phyloP scores from a whole-genome alignment of 2,329 filamentous ascomycete species.

The Epichloe aotearoae region DNA sequence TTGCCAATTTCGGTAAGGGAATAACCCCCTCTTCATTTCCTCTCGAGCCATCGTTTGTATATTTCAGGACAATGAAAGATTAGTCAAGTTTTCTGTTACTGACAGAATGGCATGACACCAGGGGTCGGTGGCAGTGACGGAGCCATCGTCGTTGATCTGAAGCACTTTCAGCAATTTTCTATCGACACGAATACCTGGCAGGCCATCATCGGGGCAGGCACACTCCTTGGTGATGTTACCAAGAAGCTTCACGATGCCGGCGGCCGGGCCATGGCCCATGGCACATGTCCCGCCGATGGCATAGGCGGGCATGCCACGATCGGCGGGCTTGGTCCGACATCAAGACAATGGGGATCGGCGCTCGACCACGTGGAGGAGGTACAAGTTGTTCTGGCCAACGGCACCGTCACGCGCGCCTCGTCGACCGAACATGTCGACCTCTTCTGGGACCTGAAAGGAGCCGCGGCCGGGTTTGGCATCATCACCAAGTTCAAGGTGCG shows the following conservation, averaged over 20 bases:
- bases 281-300: no score
- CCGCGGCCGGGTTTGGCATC: background rate
- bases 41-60: no score
- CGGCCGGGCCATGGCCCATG: background rate
- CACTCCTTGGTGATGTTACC: background rate
- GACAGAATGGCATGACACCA: background rate
- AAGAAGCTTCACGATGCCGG: background rate
- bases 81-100: background rate
- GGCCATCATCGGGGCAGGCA: background rate
- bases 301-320: background rate
- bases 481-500: constrained; percentile 1
- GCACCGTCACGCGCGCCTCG: background rate
- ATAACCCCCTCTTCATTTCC: no score
- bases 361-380: background rate
- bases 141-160: background rate
- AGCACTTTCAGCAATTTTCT: background rate
- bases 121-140: background rate
- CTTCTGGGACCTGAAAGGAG: background rate
- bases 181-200: background rate
- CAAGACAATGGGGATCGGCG: background rate
- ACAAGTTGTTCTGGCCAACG: background rate
- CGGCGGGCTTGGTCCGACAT: background rate
- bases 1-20: background rate
- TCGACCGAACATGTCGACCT: background rate
- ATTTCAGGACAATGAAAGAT: no score